Evolutionary conservation across 805 yeast genomes (phyloP).

Genomic region (Teunomyces kruisii): DNA sequence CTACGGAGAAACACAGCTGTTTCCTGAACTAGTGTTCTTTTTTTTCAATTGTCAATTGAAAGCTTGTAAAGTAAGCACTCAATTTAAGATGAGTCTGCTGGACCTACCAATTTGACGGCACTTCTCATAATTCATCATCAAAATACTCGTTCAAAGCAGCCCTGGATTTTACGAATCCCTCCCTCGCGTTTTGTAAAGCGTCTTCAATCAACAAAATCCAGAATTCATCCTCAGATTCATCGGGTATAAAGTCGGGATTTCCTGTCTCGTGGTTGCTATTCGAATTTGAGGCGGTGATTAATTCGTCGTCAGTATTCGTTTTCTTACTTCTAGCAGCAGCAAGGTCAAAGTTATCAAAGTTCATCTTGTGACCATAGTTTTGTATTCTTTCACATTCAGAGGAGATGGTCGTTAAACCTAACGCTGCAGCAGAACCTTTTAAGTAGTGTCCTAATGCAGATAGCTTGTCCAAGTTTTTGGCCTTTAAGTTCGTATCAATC

Average conservation of each 20-base stretch:
- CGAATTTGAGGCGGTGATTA: constrained; percentile 26
- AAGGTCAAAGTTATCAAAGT: constrained; percentile 36
- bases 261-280: constrained; percentile 12
- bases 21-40: neutral
- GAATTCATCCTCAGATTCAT: constrained; percentile 27
- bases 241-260: constrained; percentile 12
- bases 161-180: constrained; percentile 51
- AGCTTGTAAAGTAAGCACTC: neutral
- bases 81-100: neutral
- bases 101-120: neutral
- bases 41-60: neutral
- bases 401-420: constrained; percentile 81
- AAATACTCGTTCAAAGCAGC: constrained; percentile 53
- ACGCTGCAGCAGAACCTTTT: constrained; percentile 93
- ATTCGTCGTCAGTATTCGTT: constrained; percentile 19
- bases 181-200: constrained; percentile 53
- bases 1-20: neutral
- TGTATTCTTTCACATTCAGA: constrained; percentile 92
- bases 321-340: constrained; percentile 9
- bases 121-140: constrained; percentile 26
- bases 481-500: constrained; percentile 57
- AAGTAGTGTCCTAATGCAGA: constrained; percentile 86
- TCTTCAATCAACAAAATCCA: constrained; percentile 49
- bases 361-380: constrained; percentile 67
- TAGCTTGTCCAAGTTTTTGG: constrained; percentile 53